phyloP scores from a whole-genome alignment of 306 rosid species.

The Delonix regia region DNA sequence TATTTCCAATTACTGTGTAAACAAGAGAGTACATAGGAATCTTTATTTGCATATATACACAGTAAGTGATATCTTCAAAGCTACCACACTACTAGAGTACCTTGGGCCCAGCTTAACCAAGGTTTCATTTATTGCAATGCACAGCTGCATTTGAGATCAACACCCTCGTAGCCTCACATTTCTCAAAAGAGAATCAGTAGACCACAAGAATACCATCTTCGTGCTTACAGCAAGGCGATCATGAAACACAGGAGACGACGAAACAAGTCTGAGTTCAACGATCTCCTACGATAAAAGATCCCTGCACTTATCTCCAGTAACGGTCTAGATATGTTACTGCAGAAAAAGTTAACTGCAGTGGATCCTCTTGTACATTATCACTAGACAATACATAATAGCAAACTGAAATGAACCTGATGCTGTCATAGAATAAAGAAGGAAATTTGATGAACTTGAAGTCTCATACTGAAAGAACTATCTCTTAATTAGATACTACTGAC shows the following conservation, averaged over 20 bases:
- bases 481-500: not conserved
- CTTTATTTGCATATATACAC: too few relatives aligned
- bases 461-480: constrained; percentile 13
- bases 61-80: too few relatives aligned
- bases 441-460: constrained; percentile 10
- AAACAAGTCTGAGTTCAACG: constrained; percentile 14
- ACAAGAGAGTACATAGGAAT: too few relatives aligned
- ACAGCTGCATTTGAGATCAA: not conserved
- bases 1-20: too few relatives aligned
- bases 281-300: too few relatives aligned
- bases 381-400: constrained; percentile 26
- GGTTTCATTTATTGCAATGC: constrained; percentile 39
- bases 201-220: constrained; percentile 27
- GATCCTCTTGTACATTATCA: not conserved
- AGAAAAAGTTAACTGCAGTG: too few relatives aligned
- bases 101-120: not conserved
- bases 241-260: constrained; percentile 7
- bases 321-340: too few relatives aligned
- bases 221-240: constrained; percentile 39
- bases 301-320: too few relatives aligned
- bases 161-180: constrained; percentile 22
- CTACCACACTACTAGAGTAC: too few relatives aligned
- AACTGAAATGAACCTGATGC: not conserved
- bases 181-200: not conserved
- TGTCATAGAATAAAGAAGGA: not conserved